These are phyloP conservation scores for Dictyostelium capitatum DNA, from an alignment of 78 protist genomes.

Conservation along the genomic window DNA sequence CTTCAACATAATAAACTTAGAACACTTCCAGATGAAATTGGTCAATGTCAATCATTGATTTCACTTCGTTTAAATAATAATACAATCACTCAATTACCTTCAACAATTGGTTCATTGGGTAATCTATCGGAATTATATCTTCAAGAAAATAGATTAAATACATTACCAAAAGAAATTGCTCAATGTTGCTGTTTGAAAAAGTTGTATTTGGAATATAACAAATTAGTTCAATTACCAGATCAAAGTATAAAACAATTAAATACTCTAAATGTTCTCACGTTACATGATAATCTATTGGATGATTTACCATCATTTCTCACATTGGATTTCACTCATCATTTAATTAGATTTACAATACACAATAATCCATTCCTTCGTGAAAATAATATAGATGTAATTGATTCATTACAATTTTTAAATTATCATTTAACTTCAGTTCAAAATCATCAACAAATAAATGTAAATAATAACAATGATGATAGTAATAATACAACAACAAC, in stretches of 20 bases:
- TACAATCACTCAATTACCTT: conserved; percentile 29
- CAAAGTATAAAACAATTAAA: background rate
- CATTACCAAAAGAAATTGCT: conserved; percentile 53
- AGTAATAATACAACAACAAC: background rate
- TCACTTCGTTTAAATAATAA: conserved; percentile 50
- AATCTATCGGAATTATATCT: conserved; percentile 25
- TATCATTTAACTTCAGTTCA: background rate
- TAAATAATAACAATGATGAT: background rate
- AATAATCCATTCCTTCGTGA: conserved; percentile 37
- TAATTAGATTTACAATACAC: conserved; percentile 56
- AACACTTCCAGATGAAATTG: conserved; percentile 48
- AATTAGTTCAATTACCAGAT: conserved; percentile 22
- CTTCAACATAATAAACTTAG: conserved; percentile 65
- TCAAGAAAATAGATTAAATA: conserved; percentile 57
- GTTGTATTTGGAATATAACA: conserved; percentile 48
- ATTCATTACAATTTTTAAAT: conserved; percentile 10
- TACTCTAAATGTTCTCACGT: conserved; percentile 35
- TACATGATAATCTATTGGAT: conserved; percentile 59
- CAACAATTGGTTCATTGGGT: conserved; percentile 12
- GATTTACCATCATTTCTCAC: conserved; percentile 47
- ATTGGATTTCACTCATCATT: conserved; percentile 34
- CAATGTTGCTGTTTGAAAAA: conserved; percentile 7
- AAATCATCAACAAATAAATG: background rate
- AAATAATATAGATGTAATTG: background rate
- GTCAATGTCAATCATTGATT: background rate